Evolutionary conservation across 768 basidiomycete species (phyloP), one percentile per base, ranked within the genome.

Genomic region (Holtermanniella nyarrowii): DNA sequence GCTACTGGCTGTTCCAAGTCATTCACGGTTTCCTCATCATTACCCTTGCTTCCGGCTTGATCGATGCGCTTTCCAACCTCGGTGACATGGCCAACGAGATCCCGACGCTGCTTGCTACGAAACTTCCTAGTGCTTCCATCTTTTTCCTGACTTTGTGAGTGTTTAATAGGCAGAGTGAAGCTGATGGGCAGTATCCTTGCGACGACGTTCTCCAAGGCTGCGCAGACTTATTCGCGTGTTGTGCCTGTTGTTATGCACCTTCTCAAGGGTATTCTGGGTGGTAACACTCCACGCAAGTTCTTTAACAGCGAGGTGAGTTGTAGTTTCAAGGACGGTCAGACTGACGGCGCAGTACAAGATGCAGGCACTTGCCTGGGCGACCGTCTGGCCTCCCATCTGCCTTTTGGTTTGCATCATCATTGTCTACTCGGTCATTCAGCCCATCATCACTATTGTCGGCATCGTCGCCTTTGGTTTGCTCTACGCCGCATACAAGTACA

Each of bases 11-110:
- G 37, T 73, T 73, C 65, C 66, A 71, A 44, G 63, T 72, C 56
- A 69, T 73, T 42, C 69, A 73, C 62, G 72, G 72, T 51, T 73
- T 73, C 69, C 56, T 73, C 24, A 64, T 73, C 50, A 53, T 69
- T 56, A 72, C 72, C 22, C 46, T 69, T 11, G 56, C 71, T 4
- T 62, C 65, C 4, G 72, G 72, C 61, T 46, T 73, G 10, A 61
- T 73, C 50, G 40, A 42, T 11, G 57, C 69, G 11, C 48, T 69
- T 4, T n/a, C 51, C 11, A 50, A 69, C 18, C 44, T 69, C 24
- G 55, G 57, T 25, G 24, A 44, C 11, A 63, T 54, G 5, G 60
- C 63, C 10, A 39, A 44, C 11, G 48, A 39, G 37, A 50, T 66
- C 13, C 65, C 70, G 0, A 69, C 60, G 13, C 55, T 70, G 2